Conservation (phyloP, 169 alveolate species). For the Babesia bovis region DNA sequence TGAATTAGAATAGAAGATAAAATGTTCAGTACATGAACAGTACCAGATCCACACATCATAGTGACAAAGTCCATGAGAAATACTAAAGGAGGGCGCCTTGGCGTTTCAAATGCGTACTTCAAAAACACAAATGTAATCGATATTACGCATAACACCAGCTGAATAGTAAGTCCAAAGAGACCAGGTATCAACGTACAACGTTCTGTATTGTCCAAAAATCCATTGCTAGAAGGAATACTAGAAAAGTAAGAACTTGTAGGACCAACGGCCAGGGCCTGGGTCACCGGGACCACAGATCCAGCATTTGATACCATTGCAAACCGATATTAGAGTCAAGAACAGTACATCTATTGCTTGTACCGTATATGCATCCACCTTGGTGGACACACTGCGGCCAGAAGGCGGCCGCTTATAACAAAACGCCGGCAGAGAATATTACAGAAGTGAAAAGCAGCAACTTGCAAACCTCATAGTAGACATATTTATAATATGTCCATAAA, state of each 20-base stretch:
- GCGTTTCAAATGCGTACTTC: slow-evolving; percentile 70
- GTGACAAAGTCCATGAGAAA: slow-evolving; percentile 70
- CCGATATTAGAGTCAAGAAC: neutral
- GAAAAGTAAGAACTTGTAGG: neutral
- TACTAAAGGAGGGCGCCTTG: slow-evolving; percentile 64
- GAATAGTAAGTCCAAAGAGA: slow-evolving; percentile 73
- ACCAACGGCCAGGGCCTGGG: slow-evolving; percentile 27
- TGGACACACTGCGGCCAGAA: neutral
- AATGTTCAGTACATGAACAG: slow-evolving; percentile 73
- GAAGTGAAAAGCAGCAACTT: neutral
- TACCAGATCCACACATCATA: slow-evolving; percentile 73
- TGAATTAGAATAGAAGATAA: slow-evolving; percentile 65
- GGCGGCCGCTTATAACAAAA: neutral
- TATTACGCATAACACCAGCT: slow-evolving; percentile 60
- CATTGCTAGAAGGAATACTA: neutral
- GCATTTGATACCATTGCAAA: neutral
- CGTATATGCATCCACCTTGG: neutral
- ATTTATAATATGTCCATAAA: neutral
- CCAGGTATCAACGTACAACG: slow-evolving; percentile 77
- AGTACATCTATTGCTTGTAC: neutral
- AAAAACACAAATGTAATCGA: slow-evolving; percentile 69
- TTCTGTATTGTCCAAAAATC: slow-evolving; percentile 25
- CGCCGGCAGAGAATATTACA: neutral
- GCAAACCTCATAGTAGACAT: neutral
- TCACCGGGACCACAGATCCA: neutral